These are phyloP conservation scores for Capronia epimyces DNA, from an alignment of 2,329 filamentous ascomycete genomes.

Conservation along the genomic window DNA sequence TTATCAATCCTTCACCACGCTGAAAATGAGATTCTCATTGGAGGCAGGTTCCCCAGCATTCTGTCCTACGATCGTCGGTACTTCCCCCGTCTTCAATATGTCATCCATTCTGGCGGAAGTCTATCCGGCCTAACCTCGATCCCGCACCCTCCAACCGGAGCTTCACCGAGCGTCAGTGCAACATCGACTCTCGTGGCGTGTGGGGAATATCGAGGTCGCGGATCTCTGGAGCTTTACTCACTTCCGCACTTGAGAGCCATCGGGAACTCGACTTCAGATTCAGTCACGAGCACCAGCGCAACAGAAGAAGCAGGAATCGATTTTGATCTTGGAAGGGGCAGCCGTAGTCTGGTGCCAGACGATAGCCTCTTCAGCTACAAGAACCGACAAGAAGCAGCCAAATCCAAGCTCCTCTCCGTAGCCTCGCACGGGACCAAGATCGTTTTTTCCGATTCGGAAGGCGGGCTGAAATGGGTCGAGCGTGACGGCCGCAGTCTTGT, in stretches of 20 bases:
- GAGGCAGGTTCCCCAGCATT: conserved; percentile 81
- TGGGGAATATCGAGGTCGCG: conserved; percentile 87
- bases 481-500: conserved; percentile 60
- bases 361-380: conserved; percentile 49
- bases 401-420: conserved; percentile 75
- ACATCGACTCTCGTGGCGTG: conserved; percentile 67
- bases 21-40: conserved; percentile 76
- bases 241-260: conserved; percentile 33
- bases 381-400: conserved; percentile 78
- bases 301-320: conserved; percentile 6
- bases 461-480: conserved; percentile 85
- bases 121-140: conserved; percentile 60
- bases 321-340: neutral
- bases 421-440: conserved; percentile 75
- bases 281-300: neutral
- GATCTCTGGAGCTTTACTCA: conserved; percentile 81
- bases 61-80: conserved; percentile 82
- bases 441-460: conserved; percentile 77
- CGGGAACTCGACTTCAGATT: neutral
- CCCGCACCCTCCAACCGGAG: conserved; percentile 57
- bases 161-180: conserved; percentile 37
- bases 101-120: conserved; percentile 76
- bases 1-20: conserved; percentile 76
- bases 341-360: neutral
- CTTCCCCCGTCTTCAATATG: conserved; percentile 70